Evolutionary conservation across 331 rosid species (phyloP), one percentile per base, ranked within the genome.

Genomic region (Prunus yedoensis): DNA sequence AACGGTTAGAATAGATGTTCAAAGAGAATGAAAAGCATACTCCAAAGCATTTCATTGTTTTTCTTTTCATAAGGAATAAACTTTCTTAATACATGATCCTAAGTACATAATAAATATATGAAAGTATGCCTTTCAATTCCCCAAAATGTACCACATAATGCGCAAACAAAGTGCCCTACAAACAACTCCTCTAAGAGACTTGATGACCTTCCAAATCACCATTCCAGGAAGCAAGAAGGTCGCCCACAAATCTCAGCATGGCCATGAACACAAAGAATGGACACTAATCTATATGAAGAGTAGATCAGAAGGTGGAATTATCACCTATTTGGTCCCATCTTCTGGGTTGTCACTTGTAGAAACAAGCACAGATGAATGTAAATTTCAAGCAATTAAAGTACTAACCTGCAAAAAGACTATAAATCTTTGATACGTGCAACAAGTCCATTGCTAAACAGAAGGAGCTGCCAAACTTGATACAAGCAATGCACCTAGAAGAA

Each of bases 391-490:
- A 38, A 68, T 65, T 32, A 68, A 71, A 52, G 14, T 2, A 75
- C 82, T 76, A 41, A 87, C 96, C 97, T 76, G 82, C 86, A 73
- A 87, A 63, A 80, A 94, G 96, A 66, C 90, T 79, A 74, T 83
- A 89, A 59, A 88, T 81, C 93, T 94, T 94, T 18, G 99, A 90
- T 77, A 92, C 51, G 64, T 85, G 89, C 75, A 94, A 83, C 83
- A 90, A 81, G 78, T 77, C 87, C 56, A 81, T 80, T 64, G 71
- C 83, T 16, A 74, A 63, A 90, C 82, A 77, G 89, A 13, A 1
- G 99, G 97, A 68, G 89, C 80, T 10, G 91, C 89, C 71, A 88
- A 74, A 64, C 85, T 68, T 43, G 99, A 92, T 52, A 89, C 96
- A 47, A 94, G 77, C 81, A 94, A 78, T 53, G 96, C 93, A 52